These are phyloP conservation scores for Nectriaceae sp. DNA, from an alignment of 2,329 filamentous ascomycete species.

Conservation along the genomic window DNA sequence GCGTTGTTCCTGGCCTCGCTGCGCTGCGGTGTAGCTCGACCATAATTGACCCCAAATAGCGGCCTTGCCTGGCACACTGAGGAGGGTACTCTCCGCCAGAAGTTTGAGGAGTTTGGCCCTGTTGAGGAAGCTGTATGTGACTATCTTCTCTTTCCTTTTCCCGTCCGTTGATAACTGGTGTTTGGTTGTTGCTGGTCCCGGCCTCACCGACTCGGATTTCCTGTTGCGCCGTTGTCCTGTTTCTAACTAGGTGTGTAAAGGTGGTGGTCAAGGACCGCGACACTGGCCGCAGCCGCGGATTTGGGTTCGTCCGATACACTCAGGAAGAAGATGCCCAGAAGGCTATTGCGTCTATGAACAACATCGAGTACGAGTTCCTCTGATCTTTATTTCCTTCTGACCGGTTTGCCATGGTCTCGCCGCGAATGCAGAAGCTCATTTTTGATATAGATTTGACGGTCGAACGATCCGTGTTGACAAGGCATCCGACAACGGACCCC, in stretches of 20 bases:
- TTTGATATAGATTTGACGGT: conserved; percentile 75
- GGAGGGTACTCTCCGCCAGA: conserved; percentile 80
- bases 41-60: conserved; percentile 48
- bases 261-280: conserved; percentile 98
- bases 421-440: conserved; percentile 4
- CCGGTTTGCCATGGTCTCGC: conserved; percentile 5
- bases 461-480: conserved; percentile 94
- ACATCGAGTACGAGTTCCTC: conserved; percentile 71
- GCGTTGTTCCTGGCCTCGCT: conserved; percentile 39
- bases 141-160: conserved; percentile 5
- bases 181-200: neutral
- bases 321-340: conserved; percentile 74
- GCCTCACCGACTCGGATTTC: neutral
- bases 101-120: conserved; percentile 88
- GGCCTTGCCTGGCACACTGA: conserved; percentile 99
- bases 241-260: conserved; percentile 48
- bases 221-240: conserved; percentile 5
- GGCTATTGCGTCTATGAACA: conserved; percentile 81
- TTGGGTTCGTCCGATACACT: conserved; percentile 91
- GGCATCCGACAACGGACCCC: conserved; percentile 77
- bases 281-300: conserved; percentile 93
- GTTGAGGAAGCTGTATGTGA: conserved; percentile 92
- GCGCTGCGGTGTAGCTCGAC: neutral
- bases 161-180: neutral
- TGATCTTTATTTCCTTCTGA: conserved; percentile 22